Conservation (phyloP, 305 asterid genomes). For the Fraxinus greggii region DNA sequence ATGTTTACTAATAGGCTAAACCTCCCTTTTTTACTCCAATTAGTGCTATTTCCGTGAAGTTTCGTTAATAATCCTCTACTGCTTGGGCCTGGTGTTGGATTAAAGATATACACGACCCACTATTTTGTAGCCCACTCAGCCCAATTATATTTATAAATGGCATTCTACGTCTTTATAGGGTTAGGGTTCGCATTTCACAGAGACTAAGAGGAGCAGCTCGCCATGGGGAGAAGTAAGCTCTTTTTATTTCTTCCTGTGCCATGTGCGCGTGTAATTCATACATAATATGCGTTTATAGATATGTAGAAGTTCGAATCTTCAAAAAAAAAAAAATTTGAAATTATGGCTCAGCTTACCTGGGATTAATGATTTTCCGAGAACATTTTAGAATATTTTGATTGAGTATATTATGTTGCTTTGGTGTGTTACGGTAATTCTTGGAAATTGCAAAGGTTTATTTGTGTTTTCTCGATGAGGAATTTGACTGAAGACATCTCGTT, state of each 20-base stretch:
- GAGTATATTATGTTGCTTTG: neutral
- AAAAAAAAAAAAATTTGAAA: too few relatives aligned
- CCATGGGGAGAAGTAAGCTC: neutral
- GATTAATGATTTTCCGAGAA: neutral
- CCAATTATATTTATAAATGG: neutral
- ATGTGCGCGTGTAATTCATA: neutral
- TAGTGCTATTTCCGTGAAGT: neutral
- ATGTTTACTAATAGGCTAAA: too few relatives aligned
- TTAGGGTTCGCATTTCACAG: neutral
- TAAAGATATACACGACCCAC: neutral
- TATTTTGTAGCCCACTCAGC: neutral
- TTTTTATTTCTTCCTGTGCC: neutral
- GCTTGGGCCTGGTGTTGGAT: neutral
- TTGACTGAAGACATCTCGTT: neutral
- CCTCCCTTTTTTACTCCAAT: neutral
- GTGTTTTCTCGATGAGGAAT: neutral
- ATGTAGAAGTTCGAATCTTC: neutral
- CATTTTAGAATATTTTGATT: neutral
- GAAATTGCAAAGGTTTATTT: neutral
- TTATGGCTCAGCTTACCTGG: neutral
- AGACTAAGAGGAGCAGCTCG: neutral
- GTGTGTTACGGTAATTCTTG: neutral
- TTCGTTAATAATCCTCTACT: neutral
- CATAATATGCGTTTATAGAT: neutral
- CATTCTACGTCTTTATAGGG: neutral